Conservation (phyloP, 192 early-diverging fungal species). For the Coemansia sp. region DNA sequence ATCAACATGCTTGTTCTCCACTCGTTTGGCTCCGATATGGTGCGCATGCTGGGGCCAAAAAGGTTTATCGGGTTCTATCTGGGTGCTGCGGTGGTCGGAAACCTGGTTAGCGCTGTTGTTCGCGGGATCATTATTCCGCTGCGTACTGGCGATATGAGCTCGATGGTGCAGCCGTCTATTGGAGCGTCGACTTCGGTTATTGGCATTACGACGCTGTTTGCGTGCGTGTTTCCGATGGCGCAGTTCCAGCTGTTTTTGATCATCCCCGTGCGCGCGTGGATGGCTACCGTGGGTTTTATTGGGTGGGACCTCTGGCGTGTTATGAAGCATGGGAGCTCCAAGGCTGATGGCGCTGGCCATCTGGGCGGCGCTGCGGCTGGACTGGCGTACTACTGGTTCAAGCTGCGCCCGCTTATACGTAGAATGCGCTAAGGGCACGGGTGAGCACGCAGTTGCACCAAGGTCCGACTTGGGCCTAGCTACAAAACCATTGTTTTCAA, state of each 20-base stretch:
- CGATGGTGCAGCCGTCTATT: constrained; percentile 21
- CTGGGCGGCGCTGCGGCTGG: constrained; percentile 50
- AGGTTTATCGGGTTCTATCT: constrained; percentile 42
- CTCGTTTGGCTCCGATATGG: constrained; percentile 42
- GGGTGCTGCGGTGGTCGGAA: constrained; percentile 28
- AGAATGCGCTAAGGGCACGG: constrained; percentile 24
- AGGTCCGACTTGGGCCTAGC: neutral
- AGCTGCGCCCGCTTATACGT: constrained; percentile 39
- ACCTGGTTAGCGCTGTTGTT: constrained; percentile 32
- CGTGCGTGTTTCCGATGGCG: constrained; percentile 44
- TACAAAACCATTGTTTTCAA: too few relatives aligned
- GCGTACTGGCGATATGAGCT: constrained; percentile 2
- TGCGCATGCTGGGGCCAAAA: constrained; percentile 21
- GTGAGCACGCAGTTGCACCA: too few relatives aligned
- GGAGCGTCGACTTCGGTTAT: constrained; percentile 51
- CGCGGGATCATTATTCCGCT: constrained; percentile 20
- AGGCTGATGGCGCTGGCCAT: constrained; percentile 53
- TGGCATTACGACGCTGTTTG: constrained; percentile 46
- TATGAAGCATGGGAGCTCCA: constrained; percentile 8
- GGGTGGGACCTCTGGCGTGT: constrained; percentile 43
- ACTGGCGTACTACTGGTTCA: constrained; percentile 54
- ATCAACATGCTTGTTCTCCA: constrained; percentile 54
- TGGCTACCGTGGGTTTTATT: constrained; percentile 38
- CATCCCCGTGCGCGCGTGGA: constrained; percentile 44
- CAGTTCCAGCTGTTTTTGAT: constrained; percentile 38